These are phyloP conservation scores for Botrytis tulipae DNA, from an alignment of 2,329 filamentous ascomycete genomes.

Conservation along the genomic window DNA sequence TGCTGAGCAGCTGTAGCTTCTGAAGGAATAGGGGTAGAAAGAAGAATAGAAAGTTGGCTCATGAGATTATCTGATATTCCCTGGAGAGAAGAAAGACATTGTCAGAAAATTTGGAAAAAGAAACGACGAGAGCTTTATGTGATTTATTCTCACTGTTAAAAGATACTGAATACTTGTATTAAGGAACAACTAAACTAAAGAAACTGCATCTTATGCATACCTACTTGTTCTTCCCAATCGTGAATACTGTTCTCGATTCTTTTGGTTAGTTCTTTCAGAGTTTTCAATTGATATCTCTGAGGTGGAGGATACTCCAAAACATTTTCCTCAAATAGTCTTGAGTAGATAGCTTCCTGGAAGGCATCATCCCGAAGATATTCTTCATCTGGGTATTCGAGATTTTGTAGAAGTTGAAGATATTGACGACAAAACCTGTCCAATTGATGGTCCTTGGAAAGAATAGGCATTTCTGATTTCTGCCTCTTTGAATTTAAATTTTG, in stretches of 20 bases:
- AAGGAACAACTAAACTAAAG: slow-evolving; percentile 21
- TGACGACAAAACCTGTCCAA: slow-evolving; percentile 64
- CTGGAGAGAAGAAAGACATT: slow-evolving; percentile 47
- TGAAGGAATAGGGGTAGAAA: slow-evolving; percentile 61
- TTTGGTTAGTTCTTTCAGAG: slow-evolving; percentile 70
- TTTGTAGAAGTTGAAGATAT: slow-evolving; percentile 71
- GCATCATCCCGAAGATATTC: slow-evolving; percentile 56
- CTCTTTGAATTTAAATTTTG: not conserved
- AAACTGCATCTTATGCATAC: slow-evolving; percentile 39
- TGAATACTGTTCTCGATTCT: slow-evolving; percentile 72
- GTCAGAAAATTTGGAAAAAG: slow-evolving; percentile 28
- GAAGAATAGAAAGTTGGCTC: slow-evolving; percentile 61
- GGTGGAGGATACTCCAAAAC: slow-evolving; percentile 59
- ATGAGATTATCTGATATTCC: slow-evolving; percentile 82
- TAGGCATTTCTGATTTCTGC: not conserved
- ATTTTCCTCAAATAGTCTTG: slow-evolving; percentile 62
- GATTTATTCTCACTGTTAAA: not conserved
- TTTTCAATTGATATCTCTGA: slow-evolving; percentile 64
- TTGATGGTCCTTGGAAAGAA: slow-evolving; percentile 33
- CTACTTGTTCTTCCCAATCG: slow-evolving; percentile 86
- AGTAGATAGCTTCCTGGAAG: slow-evolving; percentile 66
- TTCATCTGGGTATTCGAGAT: slow-evolving; percentile 62
- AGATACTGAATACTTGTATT: not conserved
- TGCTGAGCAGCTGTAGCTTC: slow-evolving; percentile 66
- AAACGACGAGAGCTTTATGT: not conserved